Base-by-base conservation (phyloP, 129 eudicot genomes). In the Heracleum sosnowskyi region DNA sequence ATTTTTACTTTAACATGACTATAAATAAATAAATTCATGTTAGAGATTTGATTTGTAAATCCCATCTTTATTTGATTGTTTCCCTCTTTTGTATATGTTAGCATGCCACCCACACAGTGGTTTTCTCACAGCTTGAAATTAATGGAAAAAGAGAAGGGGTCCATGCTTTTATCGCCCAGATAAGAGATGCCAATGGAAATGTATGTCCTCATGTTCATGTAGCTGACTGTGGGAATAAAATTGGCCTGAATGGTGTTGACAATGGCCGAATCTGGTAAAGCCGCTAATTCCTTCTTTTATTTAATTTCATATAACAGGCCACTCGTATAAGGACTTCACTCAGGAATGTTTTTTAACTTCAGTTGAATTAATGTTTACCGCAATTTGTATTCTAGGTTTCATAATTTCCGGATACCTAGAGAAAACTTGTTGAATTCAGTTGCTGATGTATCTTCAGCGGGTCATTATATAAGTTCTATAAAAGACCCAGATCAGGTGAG, bases 151-250 rank as follows among this genome's bases (percentile, higher is more conserved):
- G 87, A 74, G 79, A 88, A 87, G 98, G 98, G 44, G 97, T 95
- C 77, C 98, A 95, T 88, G 97, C 98, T 66, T 95, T 91, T 78
- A 88, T 95, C 15, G 90, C 85, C 75, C 97, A 91, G 76, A 88
- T 95, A 64, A 91, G 98, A 83, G 92, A 95, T 77, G 83, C 60
- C 82, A 74, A 90, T 80, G 98, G 92, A 28, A 88, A 91, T 51
- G 53, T 94, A 31, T 90, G 91, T 78, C 94, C 98, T 45, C 88
- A 91, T 79, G 74, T 91, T 41, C 88, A 91, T 42, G 85, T 91
- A 39, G 92, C 98, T 44, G 97, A 94, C 69, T 94, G 98, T 87
- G 96, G 98, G 47, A 96, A 95, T 81, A 95, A 95, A 84, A 90
- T 87, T 80, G 97, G 98, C 46, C 78, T 91, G 70, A 91, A 95